A percentile compares a stretch with the other conserved stretches of the same genome.
Evolutionary conservation across 108 stramenopile genomes (phyloP).

Genomic region (Nannochloropsis oceanica): DNA sequence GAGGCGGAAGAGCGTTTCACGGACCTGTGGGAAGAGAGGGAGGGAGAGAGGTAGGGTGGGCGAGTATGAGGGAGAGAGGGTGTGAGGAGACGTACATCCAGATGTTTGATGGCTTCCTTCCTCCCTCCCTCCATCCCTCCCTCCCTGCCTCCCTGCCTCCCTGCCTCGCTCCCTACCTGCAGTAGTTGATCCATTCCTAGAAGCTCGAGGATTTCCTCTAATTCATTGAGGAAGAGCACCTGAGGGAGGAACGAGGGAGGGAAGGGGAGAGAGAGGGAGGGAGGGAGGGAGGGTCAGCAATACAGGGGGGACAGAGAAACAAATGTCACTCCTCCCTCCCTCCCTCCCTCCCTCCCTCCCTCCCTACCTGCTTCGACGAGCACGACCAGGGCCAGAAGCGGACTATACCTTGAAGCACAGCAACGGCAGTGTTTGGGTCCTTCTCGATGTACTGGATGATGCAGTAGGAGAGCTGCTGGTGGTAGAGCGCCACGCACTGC

Average conservation of each 20-base stretch:
- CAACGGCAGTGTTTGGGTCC: conserved; percentile 90
- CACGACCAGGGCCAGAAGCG: conserved; percentile 95
- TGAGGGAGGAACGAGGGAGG: neutral
- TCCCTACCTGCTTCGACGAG: conserved; percentile 55
- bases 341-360: too few relatives aligned
- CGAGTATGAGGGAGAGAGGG: too few relatives aligned
- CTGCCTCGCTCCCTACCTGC: too few relatives aligned
- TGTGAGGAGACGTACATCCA: too few relatives aligned
- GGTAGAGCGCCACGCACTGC: conserved; percentile 87
- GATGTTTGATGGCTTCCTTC: too few relatives aligned
- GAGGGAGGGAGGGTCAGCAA: conserved; percentile 17
- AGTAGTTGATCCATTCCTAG: too few relatives aligned
- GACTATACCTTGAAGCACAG: conserved; percentile 88
- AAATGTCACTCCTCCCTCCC: too few relatives aligned
- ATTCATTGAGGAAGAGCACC: too few relatives aligned
- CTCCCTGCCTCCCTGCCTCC: too few relatives aligned
- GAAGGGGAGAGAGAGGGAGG: neutral
- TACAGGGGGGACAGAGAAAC: neutral
- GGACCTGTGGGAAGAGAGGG: too few relatives aligned
- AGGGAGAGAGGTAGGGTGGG: neutral
- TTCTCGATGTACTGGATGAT: conserved; percentile 99
- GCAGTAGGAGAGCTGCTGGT: conserved; percentile 98
- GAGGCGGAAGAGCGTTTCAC: too few relatives aligned
- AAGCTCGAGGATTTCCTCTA: conserved; percentile 93
- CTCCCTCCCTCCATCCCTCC: too few relatives aligned